Evolutionary conservation across 768 basidiomycete genomes (phyloP).

Genomic region (Agrocybe praecox): DNA sequence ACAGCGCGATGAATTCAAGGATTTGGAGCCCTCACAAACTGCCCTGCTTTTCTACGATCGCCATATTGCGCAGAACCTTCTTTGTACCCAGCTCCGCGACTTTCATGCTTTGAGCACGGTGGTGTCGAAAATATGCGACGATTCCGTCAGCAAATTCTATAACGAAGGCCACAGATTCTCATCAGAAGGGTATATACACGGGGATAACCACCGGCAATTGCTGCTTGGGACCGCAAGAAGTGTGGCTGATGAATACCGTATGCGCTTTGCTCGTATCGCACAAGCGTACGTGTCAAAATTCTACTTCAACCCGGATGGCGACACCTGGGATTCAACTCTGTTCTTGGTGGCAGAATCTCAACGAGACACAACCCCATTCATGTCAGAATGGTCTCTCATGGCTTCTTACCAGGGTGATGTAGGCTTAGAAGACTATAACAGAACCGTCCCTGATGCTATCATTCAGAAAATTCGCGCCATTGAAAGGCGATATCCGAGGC

Average conservation of each 20-base stretch:
- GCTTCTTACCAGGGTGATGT: neutral
- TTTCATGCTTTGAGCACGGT: neutral
- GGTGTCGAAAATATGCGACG: neutral
- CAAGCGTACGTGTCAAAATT: neutral
- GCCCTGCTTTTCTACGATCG: slow-evolving; percentile 9
- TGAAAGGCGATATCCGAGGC: neutral
- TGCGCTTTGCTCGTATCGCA: neutral
- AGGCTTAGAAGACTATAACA: neutral
- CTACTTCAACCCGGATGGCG: neutral
- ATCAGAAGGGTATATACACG: no score
- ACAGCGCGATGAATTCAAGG: no score
- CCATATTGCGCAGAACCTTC: neutral
- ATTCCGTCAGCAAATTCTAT: neutral
- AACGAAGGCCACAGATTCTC: neutral
- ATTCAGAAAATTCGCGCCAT: neutral
- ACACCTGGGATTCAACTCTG: neutral
- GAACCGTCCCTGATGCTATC: neutral
- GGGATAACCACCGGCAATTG: neutral
- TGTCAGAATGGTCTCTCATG: neutral
- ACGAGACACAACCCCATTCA: neutral
- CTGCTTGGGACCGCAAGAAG: neutral
- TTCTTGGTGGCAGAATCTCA: neutral
- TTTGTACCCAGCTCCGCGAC: neutral
- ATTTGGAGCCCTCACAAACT: neutral
- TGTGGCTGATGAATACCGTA: neutral